Evolutionary conservation across 169 alveolate species (phyloP), one percentile per base, ranked within the genome.

Genomic region (Plasmodium gallinaceum): DNA sequence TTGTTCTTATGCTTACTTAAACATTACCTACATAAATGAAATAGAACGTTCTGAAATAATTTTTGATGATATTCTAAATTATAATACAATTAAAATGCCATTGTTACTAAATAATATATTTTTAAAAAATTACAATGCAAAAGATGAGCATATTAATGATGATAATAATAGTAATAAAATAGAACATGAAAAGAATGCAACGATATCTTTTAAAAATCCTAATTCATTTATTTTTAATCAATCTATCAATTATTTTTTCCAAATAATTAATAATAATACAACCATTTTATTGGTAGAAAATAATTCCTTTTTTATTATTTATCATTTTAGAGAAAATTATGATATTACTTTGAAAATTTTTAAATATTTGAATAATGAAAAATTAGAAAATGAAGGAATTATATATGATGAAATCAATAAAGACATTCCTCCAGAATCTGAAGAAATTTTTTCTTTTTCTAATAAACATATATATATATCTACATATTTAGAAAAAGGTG

Each of bases 1-100:
- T 78, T 78, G 89, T 12, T 46, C 89, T 1, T 78, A 78, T 14
- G 89, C 80, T 12, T 78, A 78, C 42, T 22, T 78, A 2, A 52
- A 78, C 42, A 64, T 78, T 65, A 24, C 65, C 3, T 78, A 78
- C 43, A 65, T 78, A 0, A 64, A 57, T n/a, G 80, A 78, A 18
- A 10, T 48, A 14, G 70, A 51, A 42, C 14, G 26, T 3, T 37
- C 45, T 18, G 54, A 10, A 0, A 1, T 14, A 2, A 5, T 9
- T 54, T 43, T 1, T 0, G n/a, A 24, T 16, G 45, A 46, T 7
- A 39, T 39, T 5, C 12, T 46, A 3, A 24, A 37, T 10, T 43
- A 64, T 52, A 32, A n/a, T 20, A 51, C 52, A 46, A 69, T 78
- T 9, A 51, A n/a, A 32, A 7, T 78, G 43, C 89, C 89, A 0